Percentiles rank a stretch among this genome's conserved stretches.
Evolutionary conservation across 257 asterid species (phyloP).

Genomic region (Osmanthus fragrans): DNA sequence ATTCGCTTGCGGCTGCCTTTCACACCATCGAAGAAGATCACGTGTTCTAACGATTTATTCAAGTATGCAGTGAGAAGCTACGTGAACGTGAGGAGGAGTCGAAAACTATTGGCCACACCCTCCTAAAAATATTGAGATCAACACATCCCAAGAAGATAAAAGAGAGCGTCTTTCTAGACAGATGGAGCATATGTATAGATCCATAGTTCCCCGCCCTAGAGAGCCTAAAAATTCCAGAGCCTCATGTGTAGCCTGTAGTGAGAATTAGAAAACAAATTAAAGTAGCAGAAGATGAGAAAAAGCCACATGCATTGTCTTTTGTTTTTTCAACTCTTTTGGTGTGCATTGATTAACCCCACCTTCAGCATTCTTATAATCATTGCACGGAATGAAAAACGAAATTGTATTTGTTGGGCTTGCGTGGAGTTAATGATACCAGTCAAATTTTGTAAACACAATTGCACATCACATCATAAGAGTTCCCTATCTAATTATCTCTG

Average conservation of each 20-base stretch:
- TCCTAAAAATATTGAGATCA: no score
- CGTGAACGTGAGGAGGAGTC: no score
- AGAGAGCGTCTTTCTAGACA: not conserved
- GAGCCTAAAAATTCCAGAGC: constrained; percentile 27
- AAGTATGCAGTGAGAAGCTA: no score
- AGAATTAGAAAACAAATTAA: no score
- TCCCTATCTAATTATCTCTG: not conserved
- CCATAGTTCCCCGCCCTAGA: constrained; percentile 12
- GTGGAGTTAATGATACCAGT: not conserved
- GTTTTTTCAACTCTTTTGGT: not conserved
- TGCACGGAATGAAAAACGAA: constrained; percentile 34
- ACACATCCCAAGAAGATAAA: constrained; percentile 14
- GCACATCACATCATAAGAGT: not conserved
- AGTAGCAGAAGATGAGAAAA: no score
- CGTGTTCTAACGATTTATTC: no score
- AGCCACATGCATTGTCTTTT: constrained; percentile 38
- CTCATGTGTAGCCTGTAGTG: constrained; percentile 1
- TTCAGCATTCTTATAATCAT: constrained; percentile 32
- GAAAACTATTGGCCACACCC: no score
- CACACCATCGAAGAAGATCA: no score
- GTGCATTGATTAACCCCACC: not conserved
- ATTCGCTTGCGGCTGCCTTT: no score
- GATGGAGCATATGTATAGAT: not conserved
- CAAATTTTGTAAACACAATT: not conserved
- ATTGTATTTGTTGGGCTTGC: constrained; percentile 13